phyloP scores from a whole-genome alignment of 78 protist species.

The Dictyostelium discoideum region dicty_2.7 NC_007091.3:3850001-3850500 shows the following conservation, averaged over 20 bases:
- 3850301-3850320: too few relatives aligned
- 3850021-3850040: neutral
- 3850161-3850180: too few relatives aligned
- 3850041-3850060: neutral
- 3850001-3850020: neutral
- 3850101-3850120: neutral
- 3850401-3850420: neutral
- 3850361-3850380: neutral
- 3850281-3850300: neutral
- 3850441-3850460: neutral
- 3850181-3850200: too few relatives aligned
- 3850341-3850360: neutral
- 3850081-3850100: neutral
- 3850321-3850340: neutral
- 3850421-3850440: neutral
- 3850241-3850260: too few relatives aligned
- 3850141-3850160: neutral
- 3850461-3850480: neutral
- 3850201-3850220: too few relatives aligned
- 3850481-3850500: neutral
- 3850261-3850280: too few relatives aligned
- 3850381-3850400: slow-evolving; percentile 20
- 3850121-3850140: neutral
- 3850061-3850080: neutral
- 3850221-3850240: too few relatives aligned